Evolutionary conservation across 1,284 basidiomycete species (phyloP), one percentile per base, ranked within the genome.

Genomic region (Gymnopus androsaceus): DNA sequence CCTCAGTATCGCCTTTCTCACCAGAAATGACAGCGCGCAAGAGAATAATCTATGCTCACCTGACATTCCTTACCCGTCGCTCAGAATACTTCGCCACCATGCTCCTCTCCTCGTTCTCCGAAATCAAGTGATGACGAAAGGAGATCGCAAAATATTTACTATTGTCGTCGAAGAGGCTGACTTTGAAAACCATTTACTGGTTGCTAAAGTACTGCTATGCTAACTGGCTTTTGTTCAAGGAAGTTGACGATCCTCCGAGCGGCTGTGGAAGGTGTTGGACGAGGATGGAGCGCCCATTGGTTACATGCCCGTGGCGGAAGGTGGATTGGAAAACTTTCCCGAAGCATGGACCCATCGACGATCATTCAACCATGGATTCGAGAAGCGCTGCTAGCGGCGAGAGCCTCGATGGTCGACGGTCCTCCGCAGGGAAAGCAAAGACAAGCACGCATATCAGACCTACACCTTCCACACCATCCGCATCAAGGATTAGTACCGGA

Each of bases 41-140:
- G 62, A 77, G 87, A 21, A 68, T 90, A 19, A 82, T 95, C 27
- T 94, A 91, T 69, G 90, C 90, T 0, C 92, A 94, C 69, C 87
- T 2, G 85, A 90, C 64, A 86, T 93, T n/a, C 40, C 78, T 94
- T 19, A 82, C 74, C 41, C 78, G 80, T 11, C 75, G 90, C 21
- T 88, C 88, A 21, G 90, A 92, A 51, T 94, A 94, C 64, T 94
- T 94, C 65, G 78, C 83, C 2, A 89, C 87, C 1, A 89, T 93
- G 83, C 77, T 94, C 19, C 74, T 79, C 28, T 90, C 88, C 0
- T 81, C 84, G 0, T 94, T 91, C 65, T 70, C 82, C 4, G 89
- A 92, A 68, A 76, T 45, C 62, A 70, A 1, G 65, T 65, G 4
- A 61, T 70, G 8, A 55, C 70, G 3, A 71, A 70, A 5, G 80